Percentiles rank a stretch among this genome's conserved stretches.
These are phyloP conservation scores for Xerocomellus chrysenteron DNA, from an alignment of 768 basidiomycete genomes.

Conservation along the genomic window DNA sequence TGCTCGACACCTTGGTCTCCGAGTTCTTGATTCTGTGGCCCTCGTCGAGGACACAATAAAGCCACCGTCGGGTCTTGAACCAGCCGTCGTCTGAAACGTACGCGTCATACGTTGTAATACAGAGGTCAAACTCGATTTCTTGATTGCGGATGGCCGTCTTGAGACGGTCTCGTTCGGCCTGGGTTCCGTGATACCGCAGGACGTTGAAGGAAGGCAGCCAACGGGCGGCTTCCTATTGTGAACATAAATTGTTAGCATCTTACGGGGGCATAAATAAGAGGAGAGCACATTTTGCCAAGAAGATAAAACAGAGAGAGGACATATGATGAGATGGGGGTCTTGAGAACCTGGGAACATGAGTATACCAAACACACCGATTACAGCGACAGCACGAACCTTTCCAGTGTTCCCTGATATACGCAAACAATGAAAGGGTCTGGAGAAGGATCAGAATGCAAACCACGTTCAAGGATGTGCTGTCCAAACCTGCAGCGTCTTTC, in stretches of 20 bases:
- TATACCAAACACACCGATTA: neutral
- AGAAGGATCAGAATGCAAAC: constrained; percentile 2
- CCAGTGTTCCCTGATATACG: constrained; percentile 58
- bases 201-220: constrained; percentile 53
- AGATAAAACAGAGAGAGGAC: constrained; percentile 66
- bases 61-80: constrained; percentile 62
- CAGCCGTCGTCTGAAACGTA: constrained; percentile 57
- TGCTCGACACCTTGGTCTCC: constrained; percentile 51
- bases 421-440: constrained; percentile 62
- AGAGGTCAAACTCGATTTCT: constrained; percentile 42
- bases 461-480: neutral
- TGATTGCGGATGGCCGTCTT: constrained; percentile 43
- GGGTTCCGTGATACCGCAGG: constrained; percentile 62
- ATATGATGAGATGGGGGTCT: constrained; percentile 70
- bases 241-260: neutral
- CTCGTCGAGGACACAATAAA: constrained; percentile 61
- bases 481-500: constrained; percentile 59
- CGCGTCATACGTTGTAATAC: constrained; percentile 68
- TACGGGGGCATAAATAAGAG: neutral
- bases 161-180: constrained; percentile 53
- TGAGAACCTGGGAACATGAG: constrained; percentile 29
- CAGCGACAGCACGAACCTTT: constrained; percentile 32
- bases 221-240: constrained; percentile 46
- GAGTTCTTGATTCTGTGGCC: constrained; percentile 75
- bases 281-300: constrained; percentile 53